Percentiles rank a stretch among this genome's conserved stretches.
Evolutionary conservation across 352 stramenopile genomes (phyloP).

Genomic region (Phytophthora uliginosa): DNA sequence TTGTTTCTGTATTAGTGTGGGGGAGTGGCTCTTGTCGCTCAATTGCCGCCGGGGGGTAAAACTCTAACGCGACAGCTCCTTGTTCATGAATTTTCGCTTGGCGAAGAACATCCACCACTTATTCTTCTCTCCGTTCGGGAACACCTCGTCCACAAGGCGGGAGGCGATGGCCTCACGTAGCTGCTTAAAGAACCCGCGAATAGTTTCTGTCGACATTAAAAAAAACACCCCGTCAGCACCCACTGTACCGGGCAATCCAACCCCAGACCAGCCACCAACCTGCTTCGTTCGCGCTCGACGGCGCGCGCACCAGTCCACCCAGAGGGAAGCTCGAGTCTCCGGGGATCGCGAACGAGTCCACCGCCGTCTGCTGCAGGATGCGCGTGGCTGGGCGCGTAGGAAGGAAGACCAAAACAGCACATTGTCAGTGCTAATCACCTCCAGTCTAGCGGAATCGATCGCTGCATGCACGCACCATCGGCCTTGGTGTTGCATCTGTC

Average conservation of each 20-base stretch:
- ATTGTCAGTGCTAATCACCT: background rate
- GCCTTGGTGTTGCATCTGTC: constrained; percentile 85
- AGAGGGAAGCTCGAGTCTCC: constrained; percentile 89
- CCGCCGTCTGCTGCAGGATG: constrained; percentile 83
- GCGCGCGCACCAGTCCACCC: constrained; percentile 81
- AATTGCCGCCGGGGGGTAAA: background rate
- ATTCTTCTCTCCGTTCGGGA: constrained; percentile 87
- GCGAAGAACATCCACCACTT: constrained; percentile 97
- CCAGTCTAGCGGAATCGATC: background rate
- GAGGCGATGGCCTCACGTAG: constrained; percentile 86
- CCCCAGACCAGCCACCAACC: constrained; percentile 32
- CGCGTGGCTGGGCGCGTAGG: constrained; percentile 54
- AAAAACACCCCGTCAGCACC: background rate
- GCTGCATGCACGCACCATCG: constrained; percentile 51
- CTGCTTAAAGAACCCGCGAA: constrained; percentile 93
- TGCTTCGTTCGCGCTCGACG: constrained; percentile 81
- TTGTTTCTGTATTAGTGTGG: background rate
- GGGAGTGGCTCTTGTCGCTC: background rate
- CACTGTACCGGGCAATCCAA: background rate
- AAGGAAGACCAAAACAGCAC: constrained; percentile 5
- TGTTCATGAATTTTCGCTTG: constrained; percentile 97
- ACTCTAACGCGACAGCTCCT: constrained; percentile 81
- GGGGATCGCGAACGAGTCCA: constrained; percentile 90
- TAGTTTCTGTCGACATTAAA: constrained; percentile 63
- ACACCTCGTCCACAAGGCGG: constrained; percentile 88